Evolutionary conservation across 768 basidiomycete species (phyloP), one percentile per base, ranked within the genome.

Genomic region (Clavulina sp.): DNA sequence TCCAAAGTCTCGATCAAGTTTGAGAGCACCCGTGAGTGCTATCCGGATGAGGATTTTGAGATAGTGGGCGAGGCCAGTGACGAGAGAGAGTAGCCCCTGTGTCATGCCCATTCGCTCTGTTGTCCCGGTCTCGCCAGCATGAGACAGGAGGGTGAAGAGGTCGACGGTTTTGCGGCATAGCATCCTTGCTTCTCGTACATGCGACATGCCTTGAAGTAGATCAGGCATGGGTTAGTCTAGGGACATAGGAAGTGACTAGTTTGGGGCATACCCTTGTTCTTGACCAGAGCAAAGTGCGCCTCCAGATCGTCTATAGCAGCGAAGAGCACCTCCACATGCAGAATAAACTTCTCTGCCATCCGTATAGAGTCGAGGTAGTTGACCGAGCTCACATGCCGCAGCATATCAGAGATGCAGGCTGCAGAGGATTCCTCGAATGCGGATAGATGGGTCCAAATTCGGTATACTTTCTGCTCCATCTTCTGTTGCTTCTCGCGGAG

Each of bases 351-450:
- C 68, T 99, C 95, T 9, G 95, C 93, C 85, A 97, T 88, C 57
- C 88, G 76, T 60, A 99, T 91, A 48, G 92, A 93, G 60, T 97
- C 93, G 52, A 95, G 73, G 66, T 96, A 93, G 60, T 92, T 82
- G 6, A 88, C 86, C 59, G 84, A 89, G 73, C 92, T 96, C 66
- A 99, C 95, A 63, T 92, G 87, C 56, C 89, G 73, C 52, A 99
- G 70, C 92, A 99, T 99, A 64, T 97, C 95, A 26, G 91, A 95
- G 58, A 99, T 99, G 67, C 93, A 93, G 5, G 93, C 92, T 23
- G 95, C 95, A 59, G 87, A 91, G n/a, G 88, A 93, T 67, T 99
- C 95, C 65, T 99, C 95, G 57, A 97, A 99, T 3, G 93, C 88
- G 24, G 91, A 95, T 33, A 99, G 73, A 33, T 97, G 91, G 47